A percentile compares a stretch with the other conserved stretches of the same genome.
These are phyloP conservation scores for Cytospora piceae DNA, from an alignment of 2,329 filamentous ascomycete genomes.

Conservation along the genomic window DNA sequence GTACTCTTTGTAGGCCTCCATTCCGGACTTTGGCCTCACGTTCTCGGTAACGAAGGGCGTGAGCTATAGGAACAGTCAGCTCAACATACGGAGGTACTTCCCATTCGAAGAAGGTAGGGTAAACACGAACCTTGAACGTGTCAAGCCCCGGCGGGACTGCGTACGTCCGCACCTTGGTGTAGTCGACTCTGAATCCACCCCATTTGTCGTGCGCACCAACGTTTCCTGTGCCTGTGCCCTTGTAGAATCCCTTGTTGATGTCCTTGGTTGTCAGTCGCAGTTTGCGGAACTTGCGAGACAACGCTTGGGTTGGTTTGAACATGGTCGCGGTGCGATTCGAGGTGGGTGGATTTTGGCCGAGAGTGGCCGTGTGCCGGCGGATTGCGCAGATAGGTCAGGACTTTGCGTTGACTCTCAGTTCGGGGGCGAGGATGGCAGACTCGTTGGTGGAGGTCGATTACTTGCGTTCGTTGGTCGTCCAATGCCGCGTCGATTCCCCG, in stretches of 20 bases:
- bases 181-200: conserved; percentile 85
- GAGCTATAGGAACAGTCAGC: conserved; percentile 55
- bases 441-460: background rate
- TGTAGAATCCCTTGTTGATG: conserved; percentile 93
- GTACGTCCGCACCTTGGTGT: conserved; percentile 86
- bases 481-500: conserved; percentile 5
- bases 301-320: conserved; percentile 65
- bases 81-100: background rate
- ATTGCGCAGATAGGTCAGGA: background rate
- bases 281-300: conserved; percentile 73
- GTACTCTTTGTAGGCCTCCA: conserved; percentile 26
- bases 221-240: conserved; percentile 86
- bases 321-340: conserved; percentile 47
- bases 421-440: background rate
- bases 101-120: background rate
- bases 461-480: background rate
- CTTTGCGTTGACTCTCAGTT: background rate
- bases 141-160: conserved; percentile 72
- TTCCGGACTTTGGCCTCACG: conserved; percentile 50
- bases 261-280: conserved; percentile 88
- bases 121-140: conserved; percentile 68
- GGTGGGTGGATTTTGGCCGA: background rate
- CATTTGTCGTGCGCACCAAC: conserved; percentile 84
- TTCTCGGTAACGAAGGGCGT: conserved; percentile 75
- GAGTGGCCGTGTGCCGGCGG: background rate